Base-by-base conservation (phyloP, 768 basidiomycete species). In the Hygrocybe coccinea region DNA sequence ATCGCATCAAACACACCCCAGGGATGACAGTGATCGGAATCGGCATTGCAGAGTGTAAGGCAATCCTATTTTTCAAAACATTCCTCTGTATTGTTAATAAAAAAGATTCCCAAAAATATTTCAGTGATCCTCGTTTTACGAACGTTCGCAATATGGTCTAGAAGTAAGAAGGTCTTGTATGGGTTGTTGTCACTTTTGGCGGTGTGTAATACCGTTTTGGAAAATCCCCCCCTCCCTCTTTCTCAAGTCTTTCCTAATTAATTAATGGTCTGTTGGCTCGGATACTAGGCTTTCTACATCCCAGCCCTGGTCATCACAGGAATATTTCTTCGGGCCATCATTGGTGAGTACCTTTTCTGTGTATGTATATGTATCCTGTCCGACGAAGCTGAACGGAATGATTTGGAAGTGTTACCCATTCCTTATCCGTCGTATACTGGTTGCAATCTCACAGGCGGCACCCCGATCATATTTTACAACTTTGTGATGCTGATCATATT, bases 51-150 rank as follows among this genome's bases (percentile, higher is more conserved):
- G 29, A 50, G n/a, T 29, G 48, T 50, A 15, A 29, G 48, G 3
- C 4, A 34, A 2, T 21, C 25, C 15, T 36, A 3, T 50, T n/a
- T n/a, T n/a, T n/a, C n/a, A n/a, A n/a, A n/a, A n/a, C n/a, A n/a
- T n/a, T n/a, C n/a, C n/a, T n/a, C n/a, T n/a, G n/a, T n/a, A n/a
- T n/a, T n/a, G n/a, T n/a, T n/a, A n/a, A n/a, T n/a, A n/a, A n/a
- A n/a, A n/a, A n/a, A n/a, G n/a, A n/a, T n/a, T n/a, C n/a, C n/a
- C n/a, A n/a, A n/a, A n/a, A n/a, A n/a, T 33, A 6, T 24, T 34
- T 25, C 14, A 50, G 48, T 50, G 21, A 50, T 50, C n/a, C 48
- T 50, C 33, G 29, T 50, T 3, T n/a, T 50, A 34, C 48, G 48
- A 2, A 50, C 48, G 5, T 12, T n/a, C 5, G 48, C 48, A 50